phyloP scores from a whole-genome alignment of 2,329 filamentous ascomycete genomes.

The Colletotrichum sp. region DNA sequence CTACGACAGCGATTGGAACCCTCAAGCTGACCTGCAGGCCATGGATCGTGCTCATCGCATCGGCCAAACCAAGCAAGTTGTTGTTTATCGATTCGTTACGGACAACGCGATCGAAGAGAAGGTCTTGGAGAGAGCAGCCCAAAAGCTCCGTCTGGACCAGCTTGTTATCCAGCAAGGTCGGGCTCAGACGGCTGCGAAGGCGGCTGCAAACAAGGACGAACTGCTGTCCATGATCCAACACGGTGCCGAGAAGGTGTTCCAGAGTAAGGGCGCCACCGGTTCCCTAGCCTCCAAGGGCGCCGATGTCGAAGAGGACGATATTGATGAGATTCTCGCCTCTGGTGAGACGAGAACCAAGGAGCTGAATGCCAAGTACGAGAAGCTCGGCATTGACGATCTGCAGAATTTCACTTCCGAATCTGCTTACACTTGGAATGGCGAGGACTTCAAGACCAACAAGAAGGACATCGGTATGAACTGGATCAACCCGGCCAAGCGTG shows the following conservation, averaged over 20 bases:
- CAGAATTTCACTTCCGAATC: constrained; percentile 98
- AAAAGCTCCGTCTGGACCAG: constrained; percentile 95
- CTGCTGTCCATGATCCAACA: constrained; percentile 98
- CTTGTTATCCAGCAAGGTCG: constrained; percentile 98
- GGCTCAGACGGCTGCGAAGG: constrained; percentile 87
- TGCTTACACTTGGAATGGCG: constrained; percentile 98
- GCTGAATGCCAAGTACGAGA: constrained; percentile 93
- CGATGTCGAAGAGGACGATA: constrained; percentile 83
- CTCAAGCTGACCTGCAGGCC: constrained; percentile 95
- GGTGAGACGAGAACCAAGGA: constrained; percentile 90
- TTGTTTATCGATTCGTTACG: constrained; percentile 95
- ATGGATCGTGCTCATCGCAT: constrained; percentile 99
- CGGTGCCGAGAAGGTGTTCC: constrained; percentile 93
- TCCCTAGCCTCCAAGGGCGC: constrained; percentile 61
- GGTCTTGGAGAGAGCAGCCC: constrained; percentile 92
- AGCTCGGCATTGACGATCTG: constrained; percentile 93
- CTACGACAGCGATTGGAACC: constrained; percentile 99
- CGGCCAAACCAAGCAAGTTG: constrained; percentile 96
- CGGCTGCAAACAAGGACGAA: constrained; percentile 94
- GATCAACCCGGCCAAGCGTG: constrained; percentile 98
- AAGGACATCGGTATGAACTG: constrained; percentile 92
- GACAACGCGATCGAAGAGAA: constrained; percentile 99
- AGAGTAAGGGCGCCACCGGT: constrained; percentile 70
- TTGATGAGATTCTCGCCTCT: constrained; percentile 84
- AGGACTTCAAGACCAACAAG: constrained; percentile 91